Percentiles rank a stretch among this genome's conserved stretches.
Evolutionary conservation across 1,284 basidiomycete genomes (phyloP).

Genomic region (Marasmius sp.): DNA sequence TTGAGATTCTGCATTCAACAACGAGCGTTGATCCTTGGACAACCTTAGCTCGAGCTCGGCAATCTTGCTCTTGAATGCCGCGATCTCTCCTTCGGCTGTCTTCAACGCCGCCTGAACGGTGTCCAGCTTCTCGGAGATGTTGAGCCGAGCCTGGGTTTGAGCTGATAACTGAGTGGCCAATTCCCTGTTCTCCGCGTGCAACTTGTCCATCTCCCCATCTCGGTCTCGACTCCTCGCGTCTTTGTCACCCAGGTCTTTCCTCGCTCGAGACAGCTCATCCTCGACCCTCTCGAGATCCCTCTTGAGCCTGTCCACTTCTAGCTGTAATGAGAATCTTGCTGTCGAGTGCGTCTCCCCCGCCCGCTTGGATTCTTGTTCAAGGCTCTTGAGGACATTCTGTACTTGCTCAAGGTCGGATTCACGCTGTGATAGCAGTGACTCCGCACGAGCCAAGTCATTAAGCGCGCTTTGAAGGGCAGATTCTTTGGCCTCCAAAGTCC

Average conservation of each 20-base stretch:
- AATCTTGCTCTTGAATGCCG: conserved; percentile 55
- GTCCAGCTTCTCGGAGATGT: conserved; percentile 88
- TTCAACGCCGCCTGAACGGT: conserved; percentile 57
- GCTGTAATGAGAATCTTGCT: conserved; percentile 84
- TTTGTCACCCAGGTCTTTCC: conserved; percentile 70
- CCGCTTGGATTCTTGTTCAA: conserved; percentile 70
- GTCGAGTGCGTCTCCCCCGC: conserved; percentile 81
- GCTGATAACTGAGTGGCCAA: conserved; percentile 74
- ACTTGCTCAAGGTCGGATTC: conserved; percentile 75
- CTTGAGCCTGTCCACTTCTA: conserved; percentile 88
- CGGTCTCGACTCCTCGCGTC: conserved; percentile 67
- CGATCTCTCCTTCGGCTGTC: conserved; percentile 66
- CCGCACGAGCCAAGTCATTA: conserved; percentile 58
- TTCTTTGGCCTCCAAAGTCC: conserved; percentile 66
- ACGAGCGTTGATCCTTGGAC: conserved; percentile 79
- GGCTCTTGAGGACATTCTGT: conserved; percentile 66
- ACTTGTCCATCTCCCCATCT: conserved; percentile 67
- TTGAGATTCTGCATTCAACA: conserved; percentile 73
- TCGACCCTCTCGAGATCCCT: conserved; percentile 83
- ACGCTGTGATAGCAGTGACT: conserved; percentile 63
- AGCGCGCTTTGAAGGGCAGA: conserved; percentile 61
- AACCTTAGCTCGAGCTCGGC: conserved; percentile 81
- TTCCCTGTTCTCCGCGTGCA: conserved; percentile 80
- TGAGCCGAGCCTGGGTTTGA: conserved; percentile 82
- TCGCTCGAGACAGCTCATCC: conserved; percentile 74